Evolutionary conservation across 1,284 basidiomycete species (phyloP), one percentile per base, ranked within the genome.

Genomic region (Athelia sp.): DNA sequence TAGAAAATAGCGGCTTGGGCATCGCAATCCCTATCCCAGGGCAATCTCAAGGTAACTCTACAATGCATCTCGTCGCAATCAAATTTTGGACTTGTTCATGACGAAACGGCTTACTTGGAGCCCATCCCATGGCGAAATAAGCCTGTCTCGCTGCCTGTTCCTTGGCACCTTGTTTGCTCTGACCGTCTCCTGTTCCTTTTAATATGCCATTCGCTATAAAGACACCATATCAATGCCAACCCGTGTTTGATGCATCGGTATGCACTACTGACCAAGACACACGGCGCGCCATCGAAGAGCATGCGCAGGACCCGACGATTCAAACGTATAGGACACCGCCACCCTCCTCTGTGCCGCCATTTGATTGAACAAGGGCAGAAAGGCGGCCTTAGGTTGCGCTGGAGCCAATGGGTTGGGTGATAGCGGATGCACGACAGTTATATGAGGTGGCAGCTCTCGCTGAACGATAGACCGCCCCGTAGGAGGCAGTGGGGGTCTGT

Each of bases 111-210:
- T 49, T 24, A 65, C 64, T 63, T 46, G 64, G 67, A 49, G 77
- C 81, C 86, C 86, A 87, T 36, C 84, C 84, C 82, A 88, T 82
- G 6, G 75, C 73, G 57, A 79, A 76, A 64, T 78, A 86, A 4
- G 86, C 86, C 56, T 79, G 69, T 52, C 77, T 72, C 17, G 85
- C 85, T 1, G 86, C 86, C 50, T 82, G 81, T 58, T 89, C 85
- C 62, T 87, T 88, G 4, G 86, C 86, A 3, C 78, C 65, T 59
- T 87, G 84, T 63, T 88, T 88, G 62, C 71, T 84, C 45, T 71
- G 65, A 26, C 82, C 84, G 15, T 59, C 63, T 2, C 86, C 86
- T 47, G 69, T 63, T 3, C 86, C 86, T 59, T 81, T 84, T 57
- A 71, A 67, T 52, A 85, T 78, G 1, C 82, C 83, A 56, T 87